phyloP scores from a whole-genome alignment of 257 asterid species.

The Primulina tabacum region DNA sequence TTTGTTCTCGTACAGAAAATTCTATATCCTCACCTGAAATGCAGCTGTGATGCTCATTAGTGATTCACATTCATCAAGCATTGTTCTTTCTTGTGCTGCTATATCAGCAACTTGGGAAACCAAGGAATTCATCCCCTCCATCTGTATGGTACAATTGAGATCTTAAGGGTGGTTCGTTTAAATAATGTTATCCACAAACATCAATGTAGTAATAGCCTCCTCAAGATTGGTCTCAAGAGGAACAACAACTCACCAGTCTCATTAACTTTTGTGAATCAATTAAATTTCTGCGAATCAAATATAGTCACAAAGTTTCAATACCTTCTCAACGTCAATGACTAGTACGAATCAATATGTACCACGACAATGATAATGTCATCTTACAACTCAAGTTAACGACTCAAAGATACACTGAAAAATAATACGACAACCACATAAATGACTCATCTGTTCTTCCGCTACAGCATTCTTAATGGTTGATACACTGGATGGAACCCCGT shows the following conservation, averaged over 20 bases:
- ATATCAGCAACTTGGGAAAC: constrained; percentile 78
- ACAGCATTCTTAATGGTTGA: too few relatives aligned
- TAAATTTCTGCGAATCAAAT: too few relatives aligned
- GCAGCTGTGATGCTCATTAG: constrained; percentile 58
- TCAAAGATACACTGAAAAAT: too few relatives aligned
- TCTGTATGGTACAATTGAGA: constrained; percentile 37
- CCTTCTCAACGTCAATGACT: too few relatives aligned
- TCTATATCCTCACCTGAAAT: constrained; percentile 56
- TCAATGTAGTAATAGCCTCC: background rate
- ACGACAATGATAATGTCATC: too few relatives aligned
- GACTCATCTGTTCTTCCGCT: too few relatives aligned
- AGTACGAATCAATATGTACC: too few relatives aligned
- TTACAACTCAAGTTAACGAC: too few relatives aligned
- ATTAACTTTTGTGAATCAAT: too few relatives aligned
- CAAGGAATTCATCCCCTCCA: constrained; percentile 63
- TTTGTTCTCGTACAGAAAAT: background rate
- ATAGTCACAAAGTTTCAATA: too few relatives aligned
- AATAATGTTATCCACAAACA: constrained; percentile 8
- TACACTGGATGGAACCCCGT: too few relatives aligned
- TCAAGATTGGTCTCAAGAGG: background rate
- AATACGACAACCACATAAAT: too few relatives aligned
- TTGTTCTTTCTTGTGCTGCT: constrained; percentile 74
- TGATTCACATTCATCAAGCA: constrained; percentile 71
- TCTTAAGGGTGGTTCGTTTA: constrained; percentile 1
- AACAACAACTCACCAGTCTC: background rate